phyloP scores from a whole-genome alignment of 495 filamentous ascomycete genomes.

The Antarctomyces pellizariae region DNA sequence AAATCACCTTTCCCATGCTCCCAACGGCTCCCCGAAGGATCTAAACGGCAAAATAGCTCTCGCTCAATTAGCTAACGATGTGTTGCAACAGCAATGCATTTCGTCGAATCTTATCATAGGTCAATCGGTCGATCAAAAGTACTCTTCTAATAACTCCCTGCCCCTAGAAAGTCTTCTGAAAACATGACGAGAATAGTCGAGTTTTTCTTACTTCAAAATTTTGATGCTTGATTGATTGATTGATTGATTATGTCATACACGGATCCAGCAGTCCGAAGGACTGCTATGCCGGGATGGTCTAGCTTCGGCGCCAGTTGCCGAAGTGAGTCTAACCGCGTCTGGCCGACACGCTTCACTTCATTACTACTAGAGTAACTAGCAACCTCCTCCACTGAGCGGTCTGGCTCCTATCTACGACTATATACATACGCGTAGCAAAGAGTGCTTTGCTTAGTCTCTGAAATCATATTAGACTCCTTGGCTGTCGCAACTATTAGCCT shows the following conservation, averaged over 20 bases:
- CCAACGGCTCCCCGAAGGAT: no score
- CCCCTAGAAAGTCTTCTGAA: no score
- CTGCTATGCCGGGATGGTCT: conserved; percentile 5
- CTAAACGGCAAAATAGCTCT: no score
- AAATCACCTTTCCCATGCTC: no score
- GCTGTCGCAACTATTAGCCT: conserved; percentile 3
- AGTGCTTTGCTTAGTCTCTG: conserved; percentile 5
- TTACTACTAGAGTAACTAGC: conserved; percentile 4
- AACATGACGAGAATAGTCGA: no score
- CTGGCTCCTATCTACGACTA: conserved; percentile 6
- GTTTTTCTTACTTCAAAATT: no score
- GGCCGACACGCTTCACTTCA: conserved; percentile 4
- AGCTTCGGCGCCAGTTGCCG: conserved; percentile 5
- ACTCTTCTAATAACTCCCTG: no score
- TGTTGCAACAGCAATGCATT: no score
- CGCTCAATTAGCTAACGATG: no score
- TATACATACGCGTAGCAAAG: conserved; percentile 4
- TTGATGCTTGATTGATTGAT: conserved; percentile 6
- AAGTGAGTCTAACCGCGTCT: conserved; percentile 3
- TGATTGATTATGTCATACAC: conserved; percentile 4
- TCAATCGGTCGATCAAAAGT: no score
- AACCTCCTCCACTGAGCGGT: conserved; percentile 4
- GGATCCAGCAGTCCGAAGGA: conserved; percentile 5
- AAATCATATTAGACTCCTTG: conserved; percentile 2
- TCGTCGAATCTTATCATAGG: no score